These are phyloP conservation scores for Ceratorhiza oryzae-sativae DNA, from an alignment of 1,284 basidiomycete genomes.

Conservation along the genomic window DNA sequence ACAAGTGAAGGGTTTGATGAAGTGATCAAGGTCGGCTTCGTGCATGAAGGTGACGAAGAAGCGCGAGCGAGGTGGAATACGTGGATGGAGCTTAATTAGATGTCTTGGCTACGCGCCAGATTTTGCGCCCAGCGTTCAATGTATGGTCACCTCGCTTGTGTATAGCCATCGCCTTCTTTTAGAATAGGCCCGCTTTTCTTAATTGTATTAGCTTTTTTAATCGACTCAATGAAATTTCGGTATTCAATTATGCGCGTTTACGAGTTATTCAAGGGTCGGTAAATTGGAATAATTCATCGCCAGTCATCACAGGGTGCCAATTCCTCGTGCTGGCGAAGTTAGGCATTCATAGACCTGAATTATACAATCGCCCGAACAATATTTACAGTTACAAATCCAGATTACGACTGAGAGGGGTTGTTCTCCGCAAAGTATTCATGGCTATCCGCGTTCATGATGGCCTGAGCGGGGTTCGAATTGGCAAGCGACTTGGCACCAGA, in stretches of 20 bases:
- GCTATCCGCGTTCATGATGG: constrained; percentile 39
- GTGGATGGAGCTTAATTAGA: constrained; percentile 57
- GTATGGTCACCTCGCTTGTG: neutral
- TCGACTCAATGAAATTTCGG: too few relatives aligned
- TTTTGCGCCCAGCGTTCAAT: too few relatives aligned
- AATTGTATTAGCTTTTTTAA: neutral
- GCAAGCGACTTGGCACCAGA: constrained; percentile 23
- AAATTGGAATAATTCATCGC: too few relatives aligned
- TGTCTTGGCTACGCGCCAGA: too few relatives aligned
- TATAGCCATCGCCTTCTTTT: neutral
- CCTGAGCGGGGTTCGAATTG: constrained; percentile 20
- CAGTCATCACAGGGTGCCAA: too few relatives aligned
- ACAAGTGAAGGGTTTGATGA: constrained; percentile 76
- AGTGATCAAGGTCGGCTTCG: constrained; percentile 78
- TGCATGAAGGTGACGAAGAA: constrained; percentile 76
- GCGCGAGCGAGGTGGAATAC: constrained; percentile 75
- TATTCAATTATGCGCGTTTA: neutral
- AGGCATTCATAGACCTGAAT: neutral
- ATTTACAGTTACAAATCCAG: neutral
- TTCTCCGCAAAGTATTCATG: constrained; percentile 40
- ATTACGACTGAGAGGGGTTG: constrained; percentile 29
- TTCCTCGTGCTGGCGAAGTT: neutral
- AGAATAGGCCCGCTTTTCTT: neutral
- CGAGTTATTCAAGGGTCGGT: too few relatives aligned
- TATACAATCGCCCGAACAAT: neutral